phyloP scores from a whole-genome alignment of 2,329 filamentous ascomycete species.

The Fusarium chlamydosporum region DNA sequence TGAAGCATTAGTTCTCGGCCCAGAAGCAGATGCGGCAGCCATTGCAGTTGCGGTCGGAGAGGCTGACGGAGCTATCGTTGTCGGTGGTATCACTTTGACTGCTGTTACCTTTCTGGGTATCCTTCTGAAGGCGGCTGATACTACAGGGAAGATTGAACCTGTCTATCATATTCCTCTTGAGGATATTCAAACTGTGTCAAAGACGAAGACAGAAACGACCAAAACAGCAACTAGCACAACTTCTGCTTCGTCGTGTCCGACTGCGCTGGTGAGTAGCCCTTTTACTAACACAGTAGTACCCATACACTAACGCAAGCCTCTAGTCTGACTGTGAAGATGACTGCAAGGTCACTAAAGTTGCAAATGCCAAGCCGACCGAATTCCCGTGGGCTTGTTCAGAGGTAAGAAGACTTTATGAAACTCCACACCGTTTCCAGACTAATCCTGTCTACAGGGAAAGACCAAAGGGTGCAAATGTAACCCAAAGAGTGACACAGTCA shows the following conservation, averaged over 20 bases:
- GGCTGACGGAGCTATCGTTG: neutral
- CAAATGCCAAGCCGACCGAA: neutral
- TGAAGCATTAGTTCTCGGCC: slow-evolving; percentile 2
- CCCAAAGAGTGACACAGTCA: neutral
- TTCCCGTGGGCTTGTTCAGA: neutral
- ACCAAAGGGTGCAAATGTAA: neutral
- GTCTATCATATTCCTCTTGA: slow-evolving; percentile 17
- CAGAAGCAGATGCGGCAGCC: slow-evolving; percentile 7
- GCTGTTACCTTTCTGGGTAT: slow-evolving; percentile 12
- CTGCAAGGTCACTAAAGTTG: neutral
- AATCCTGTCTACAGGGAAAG: neutral
- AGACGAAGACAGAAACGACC: neutral
- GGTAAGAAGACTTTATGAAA: neutral
- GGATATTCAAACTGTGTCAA: slow-evolving; percentile 13
- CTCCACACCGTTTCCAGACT: too few relatives aligned
- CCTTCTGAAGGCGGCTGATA: slow-evolving; percentile 10
- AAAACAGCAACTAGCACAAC: slow-evolving; percentile 1
- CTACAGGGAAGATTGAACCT: slow-evolving; percentile 11
- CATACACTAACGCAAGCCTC: neutral
- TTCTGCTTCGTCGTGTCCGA: neutral
- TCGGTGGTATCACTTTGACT: neutral
- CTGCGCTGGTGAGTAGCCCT: neutral
- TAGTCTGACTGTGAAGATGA: neutral
- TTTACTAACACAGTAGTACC: neutral
- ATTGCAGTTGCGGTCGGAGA: neutral